Evolutionary conservation across 768 basidiomycete species (phyloP), one percentile per base, ranked within the genome.

Genomic region (Xerocomellus chrysenteron): DNA sequence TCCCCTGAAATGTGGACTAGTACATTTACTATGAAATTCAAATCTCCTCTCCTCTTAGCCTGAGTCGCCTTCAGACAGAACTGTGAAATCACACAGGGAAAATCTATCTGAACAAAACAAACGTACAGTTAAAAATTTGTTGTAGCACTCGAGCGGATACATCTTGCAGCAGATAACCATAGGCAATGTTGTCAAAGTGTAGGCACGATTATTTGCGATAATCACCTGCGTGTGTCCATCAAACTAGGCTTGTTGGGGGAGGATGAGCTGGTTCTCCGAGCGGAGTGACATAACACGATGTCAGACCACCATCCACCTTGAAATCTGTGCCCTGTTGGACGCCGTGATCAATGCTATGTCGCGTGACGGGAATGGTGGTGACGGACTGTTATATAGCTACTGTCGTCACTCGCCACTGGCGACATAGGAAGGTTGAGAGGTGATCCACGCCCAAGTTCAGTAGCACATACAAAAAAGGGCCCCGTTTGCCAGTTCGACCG

Each of bases 231-330:
- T 30, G 33, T 16, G 11, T 12, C 19, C 37, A 47, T 50, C 58
- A 76, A 33, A 81, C 70, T 17, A 93, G 77, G 67, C 90, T 91
- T 8, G 76, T 44, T 12, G 94, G 94, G 45, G 92, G 86, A 41
- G 85, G 66, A 19, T 93, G 75, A 30, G 76, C 73, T 26, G 84
- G 87, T 60, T 94, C 90, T 55, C 94, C 94, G 30, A 84, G 68
- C 3, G 94, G 82, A 14, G 94, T 97, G 58, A 98, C 94, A 71
- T 99, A 99, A 67, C 92, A 92, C 11, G 88, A 87, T 50, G 88
- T 83, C 60, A 99, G 80, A 32, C 97, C 97, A 33, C 97, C 97
- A 62, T 98, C 97, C 42, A 99, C 97, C 68, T 87, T 86, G 78
- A 98, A 94, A 73, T 98, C 96, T 49, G 88, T 87, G 39, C 90